Evolutionary conservation across 495 filamentous ascomycete genomes (phyloP).

Genomic region (Aspergillus funiculosus): DNA sequence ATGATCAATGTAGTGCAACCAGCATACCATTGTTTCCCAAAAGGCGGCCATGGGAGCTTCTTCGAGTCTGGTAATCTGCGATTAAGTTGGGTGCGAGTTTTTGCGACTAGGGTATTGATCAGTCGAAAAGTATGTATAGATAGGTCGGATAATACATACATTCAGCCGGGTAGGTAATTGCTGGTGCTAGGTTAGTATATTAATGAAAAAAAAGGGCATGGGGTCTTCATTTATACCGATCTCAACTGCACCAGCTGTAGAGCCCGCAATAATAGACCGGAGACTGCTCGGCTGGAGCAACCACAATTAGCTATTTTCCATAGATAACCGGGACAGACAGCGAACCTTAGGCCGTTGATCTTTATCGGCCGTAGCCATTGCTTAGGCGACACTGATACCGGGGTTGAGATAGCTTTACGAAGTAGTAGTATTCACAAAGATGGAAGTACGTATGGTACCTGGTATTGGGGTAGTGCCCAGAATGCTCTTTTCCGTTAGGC

Average conservation of each 20-base stretch:
- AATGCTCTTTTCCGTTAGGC: too few relatives aligned
- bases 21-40: constrained; percentile 93
- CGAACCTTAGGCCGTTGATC: constrained; percentile 44
- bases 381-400: too few relatives aligned
- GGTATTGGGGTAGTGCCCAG: too few relatives aligned
- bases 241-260: constrained; percentile 87
- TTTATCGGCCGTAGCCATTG: constrained; percentile 38
- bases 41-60: constrained; percentile 94
- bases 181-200: constrained; percentile 34
- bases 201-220: not conserved
- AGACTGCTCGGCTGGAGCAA: constrained; percentile 63
- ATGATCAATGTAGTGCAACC: constrained; percentile 96
- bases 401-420: too few relatives aligned
- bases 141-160: constrained; percentile 51
- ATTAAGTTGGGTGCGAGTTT: constrained; percentile 92
- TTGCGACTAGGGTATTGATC: constrained; percentile 86
- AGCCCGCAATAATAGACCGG: constrained; percentile 82
- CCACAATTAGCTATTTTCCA: constrained; percentile 19
- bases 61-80: constrained; percentile 68
- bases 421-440: too few relatives aligned
- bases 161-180: constrained; percentile 96
- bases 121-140: too few relatives aligned
- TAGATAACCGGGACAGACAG: not conserved
- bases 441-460: too few relatives aligned
- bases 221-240: constrained; percentile 56